Evolutionary conservation across 148 eudicot genomes (phyloP).

Genomic region (Beta vulgaris): DNA sequence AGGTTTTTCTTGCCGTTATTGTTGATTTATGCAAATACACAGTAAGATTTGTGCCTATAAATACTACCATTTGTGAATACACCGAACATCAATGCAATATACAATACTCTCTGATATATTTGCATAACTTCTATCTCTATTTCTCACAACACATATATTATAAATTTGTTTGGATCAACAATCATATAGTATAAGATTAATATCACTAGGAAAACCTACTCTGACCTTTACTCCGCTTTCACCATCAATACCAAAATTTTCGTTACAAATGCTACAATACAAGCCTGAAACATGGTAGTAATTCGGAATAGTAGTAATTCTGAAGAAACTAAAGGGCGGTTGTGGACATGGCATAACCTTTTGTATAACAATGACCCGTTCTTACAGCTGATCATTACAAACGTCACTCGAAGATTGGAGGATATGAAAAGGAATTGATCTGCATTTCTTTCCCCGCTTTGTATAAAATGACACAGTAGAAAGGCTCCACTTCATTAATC

Average conservation of each 20-base stretch:
- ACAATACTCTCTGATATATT: too few relatives aligned
- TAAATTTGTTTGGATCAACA: background rate
- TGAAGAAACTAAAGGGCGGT: background rate
- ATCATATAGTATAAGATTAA: background rate
- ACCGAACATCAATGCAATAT: too few relatives aligned
- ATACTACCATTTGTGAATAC: too few relatives aligned
- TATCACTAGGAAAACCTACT: background rate
- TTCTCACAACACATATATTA: background rate
- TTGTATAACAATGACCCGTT: slow-evolving; percentile 13
- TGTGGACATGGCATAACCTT: slow-evolving; percentile 10
- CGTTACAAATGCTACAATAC: slow-evolving; percentile 20
- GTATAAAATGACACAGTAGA: slow-evolving; percentile 2
- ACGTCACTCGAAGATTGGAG: slow-evolving; percentile 15
- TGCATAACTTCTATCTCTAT: too few relatives aligned
- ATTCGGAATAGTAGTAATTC: slow-evolving; percentile 22
- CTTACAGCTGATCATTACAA: slow-evolving; percentile 16
- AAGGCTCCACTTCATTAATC: background rate
- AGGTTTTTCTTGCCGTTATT: too few relatives aligned
- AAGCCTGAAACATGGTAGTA: slow-evolving; percentile 8
- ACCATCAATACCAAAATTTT: slow-evolving; percentile 4
- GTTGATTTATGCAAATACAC: too few relatives aligned
- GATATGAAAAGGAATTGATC: slow-evolving; percentile 2
- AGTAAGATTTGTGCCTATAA: too few relatives aligned
- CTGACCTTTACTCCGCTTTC: background rate
- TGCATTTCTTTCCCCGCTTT: background rate